Evolutionary conservation across 352 stramenopile species (phyloP).

Genomic region (Globisporangium echinulatum): DNA sequence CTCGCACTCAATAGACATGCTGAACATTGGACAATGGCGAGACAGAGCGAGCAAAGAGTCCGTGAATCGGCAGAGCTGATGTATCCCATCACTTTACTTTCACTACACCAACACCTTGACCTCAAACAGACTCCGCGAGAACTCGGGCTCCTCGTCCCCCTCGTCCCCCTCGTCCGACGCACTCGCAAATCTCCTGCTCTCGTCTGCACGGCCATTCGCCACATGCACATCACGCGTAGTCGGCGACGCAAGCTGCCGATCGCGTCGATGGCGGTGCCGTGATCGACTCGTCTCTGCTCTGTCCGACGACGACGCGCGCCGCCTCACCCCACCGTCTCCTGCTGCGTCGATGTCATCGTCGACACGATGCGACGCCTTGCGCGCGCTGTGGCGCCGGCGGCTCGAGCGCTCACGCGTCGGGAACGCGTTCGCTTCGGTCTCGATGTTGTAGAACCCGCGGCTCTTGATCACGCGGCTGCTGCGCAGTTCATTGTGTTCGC

Average conservation of each 20-base stretch:
- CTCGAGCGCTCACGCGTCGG: background rate
- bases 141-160: constrained; percentile 13
- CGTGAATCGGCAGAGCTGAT: no score
- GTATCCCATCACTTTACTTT: background rate
- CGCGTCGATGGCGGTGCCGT: no score
- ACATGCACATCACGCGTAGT: no score
- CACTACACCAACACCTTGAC: constrained; percentile 56
- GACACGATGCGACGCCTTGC: no score
- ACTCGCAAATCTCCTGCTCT: constrained; percentile 10
- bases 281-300: no score
- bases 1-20: no score
- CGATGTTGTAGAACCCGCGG: constrained; percentile 66
- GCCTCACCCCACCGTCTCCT: no score
- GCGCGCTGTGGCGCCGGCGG: background rate
- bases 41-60: background rate
- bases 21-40: no score
- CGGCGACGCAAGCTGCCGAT: no score
- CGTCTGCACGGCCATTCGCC: constrained; percentile 5
- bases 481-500: constrained; percentile 19
- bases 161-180: constrained; percentile 7
- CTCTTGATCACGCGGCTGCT: constrained; percentile 72
- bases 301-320: no score
- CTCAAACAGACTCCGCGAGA: constrained; percentile 44
- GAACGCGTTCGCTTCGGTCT: constrained; percentile 16
- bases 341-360: no score